Base-by-base conservation (phyloP, 1,284 basidiomycete species). In the Irpex lacteus region DNA sequence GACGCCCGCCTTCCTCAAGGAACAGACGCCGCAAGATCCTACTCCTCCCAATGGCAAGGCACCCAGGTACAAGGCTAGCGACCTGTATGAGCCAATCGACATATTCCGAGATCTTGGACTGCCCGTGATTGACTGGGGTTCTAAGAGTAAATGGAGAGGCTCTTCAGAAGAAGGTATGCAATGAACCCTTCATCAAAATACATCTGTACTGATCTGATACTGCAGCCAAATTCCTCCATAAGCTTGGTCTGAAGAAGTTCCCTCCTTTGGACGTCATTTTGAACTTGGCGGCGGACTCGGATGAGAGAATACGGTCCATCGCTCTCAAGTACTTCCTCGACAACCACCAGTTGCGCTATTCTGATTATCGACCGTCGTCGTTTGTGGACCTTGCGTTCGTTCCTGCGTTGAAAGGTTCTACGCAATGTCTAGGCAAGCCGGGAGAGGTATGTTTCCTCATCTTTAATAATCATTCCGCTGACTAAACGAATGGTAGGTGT, bases 111-210 rank as follows among this genome's bases (percentile, higher is more conserved):
- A 86, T 57, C 80, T 98, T 1, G 85, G 86, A 6, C 78, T 99
- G 7, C 95, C 96, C 0, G 74, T 97, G 1, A 81, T 99, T 49
- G 94, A 95, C 70, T 99, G 96, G 96, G 90, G 92, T 0, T 82
- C 82, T 7, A 82, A 87, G 66, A 76, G 77, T 5, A 94, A 91
- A 72, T 98, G 96, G 96, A 83, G 85, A 61, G 75, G 82, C 2
- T 85, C 82, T 19, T 94, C 93, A 0, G 92, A 95, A 34, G 96
- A 98, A 87, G 94, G 95, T 91, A 59, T 50, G 79, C 69, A 26
- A 15, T 34, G 37, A 13, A 8, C 26, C 37, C 7, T 7, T 9
- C 1, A 5, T 32, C 40, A 60, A 63, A 15, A 5, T 61, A 32
- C 19, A 8, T n/a, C 53, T 9, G 21, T 9, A 15, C 19, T 38